phyloP scores from a whole-genome alignment of 768 basidiomycete species.

The Exidia glandulosa region DNA sequence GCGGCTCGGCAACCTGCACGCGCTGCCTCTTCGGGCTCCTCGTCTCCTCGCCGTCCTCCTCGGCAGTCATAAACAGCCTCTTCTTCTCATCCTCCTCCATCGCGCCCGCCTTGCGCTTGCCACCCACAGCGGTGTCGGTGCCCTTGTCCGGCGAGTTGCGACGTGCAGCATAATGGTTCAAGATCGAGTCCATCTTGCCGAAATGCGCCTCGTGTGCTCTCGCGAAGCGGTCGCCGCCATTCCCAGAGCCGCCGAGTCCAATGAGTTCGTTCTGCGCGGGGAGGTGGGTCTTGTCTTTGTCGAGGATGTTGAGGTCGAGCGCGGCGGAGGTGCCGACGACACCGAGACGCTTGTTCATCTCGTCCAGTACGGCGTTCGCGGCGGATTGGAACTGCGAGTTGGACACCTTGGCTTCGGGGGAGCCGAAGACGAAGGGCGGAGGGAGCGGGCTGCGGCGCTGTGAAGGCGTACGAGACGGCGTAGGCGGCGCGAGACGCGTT shows the following conservation, averaged over 20 bases:
- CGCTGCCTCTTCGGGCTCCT: conserved; percentile 36
- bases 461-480: conserved; percentile 16
- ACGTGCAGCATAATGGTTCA: conserved; percentile 36
- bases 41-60: conserved; percentile 19
- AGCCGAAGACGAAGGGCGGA: conserved; percentile 67
- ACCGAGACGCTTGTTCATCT: conserved; percentile 67
- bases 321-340: conserved; percentile 39
- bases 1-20: conserved; percentile 9
- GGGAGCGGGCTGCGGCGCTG: conserved; percentile 13
- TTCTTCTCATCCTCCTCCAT: conserved; percentile 2
- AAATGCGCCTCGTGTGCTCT: conserved; percentile 56
- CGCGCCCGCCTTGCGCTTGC: conserved; percentile 10
- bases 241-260: no score
- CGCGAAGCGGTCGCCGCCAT: conserved; percentile 31
- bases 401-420: conserved; percentile 53
- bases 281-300: conserved; percentile 11
- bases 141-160: conserved; percentile 14
- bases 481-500: conserved; percentile 7
- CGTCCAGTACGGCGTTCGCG: conserved; percentile 61
- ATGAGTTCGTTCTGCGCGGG: background rate
- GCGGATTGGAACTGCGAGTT: conserved; percentile 57
- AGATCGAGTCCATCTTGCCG: conserved; percentile 69
- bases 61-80: conserved; percentile 9
- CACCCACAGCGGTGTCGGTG: conserved; percentile 2
- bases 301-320: conserved; percentile 35